Conservation (phyloP, 2,329 filamentous ascomycete species). For the Penicillium sp. region DNA sequence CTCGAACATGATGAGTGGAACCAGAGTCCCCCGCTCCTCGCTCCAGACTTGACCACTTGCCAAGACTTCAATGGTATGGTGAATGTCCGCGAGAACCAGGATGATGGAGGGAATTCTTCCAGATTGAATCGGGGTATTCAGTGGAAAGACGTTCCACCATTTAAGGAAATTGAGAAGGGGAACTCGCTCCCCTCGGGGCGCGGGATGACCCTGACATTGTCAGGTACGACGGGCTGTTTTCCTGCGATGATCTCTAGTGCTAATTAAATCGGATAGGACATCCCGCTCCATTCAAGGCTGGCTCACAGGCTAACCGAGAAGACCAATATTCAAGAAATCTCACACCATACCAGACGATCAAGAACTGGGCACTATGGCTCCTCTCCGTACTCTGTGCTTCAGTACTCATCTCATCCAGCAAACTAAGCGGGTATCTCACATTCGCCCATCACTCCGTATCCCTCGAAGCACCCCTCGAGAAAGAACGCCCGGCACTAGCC, state of each 20-base stretch:
- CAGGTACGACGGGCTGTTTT: conserved; percentile 26
- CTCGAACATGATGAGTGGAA: conserved; percentile 57
- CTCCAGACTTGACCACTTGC: conserved; percentile 56
- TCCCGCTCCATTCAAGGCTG: conserved; percentile 20
- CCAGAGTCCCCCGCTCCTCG: conserved; percentile 57
- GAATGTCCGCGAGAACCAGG: conserved; percentile 52
- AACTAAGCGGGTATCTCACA: conserved; percentile 16
- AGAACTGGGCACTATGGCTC: conserved; percentile 32
- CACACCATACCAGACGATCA: conserved; percentile 20
- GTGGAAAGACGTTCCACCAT: conserved; percentile 6
- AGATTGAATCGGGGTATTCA: conserved; percentile 8
- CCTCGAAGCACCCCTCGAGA: conserved; percentile 2
- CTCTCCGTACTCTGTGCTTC: conserved; percentile 32
- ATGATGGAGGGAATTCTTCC: conserved; percentile 6
- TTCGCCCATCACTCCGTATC: background rate
- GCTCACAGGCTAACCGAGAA: background rate
- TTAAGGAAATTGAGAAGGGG: conserved; percentile 12
- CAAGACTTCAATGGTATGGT: conserved; percentile 61
- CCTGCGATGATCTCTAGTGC: background rate
- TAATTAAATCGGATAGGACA: conserved; percentile 21
- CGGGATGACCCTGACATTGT: conserved; percentile 36
- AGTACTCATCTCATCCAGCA: conserved; percentile 29
- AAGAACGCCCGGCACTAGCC: conserved; percentile 3
- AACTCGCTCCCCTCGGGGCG: conserved; percentile 1
- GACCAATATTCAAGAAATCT: conserved; percentile 2